Evolutionary conservation across 2,329 filamentous ascomycete genomes (phyloP).

Genomic region (Fusarium sp.): DNA sequence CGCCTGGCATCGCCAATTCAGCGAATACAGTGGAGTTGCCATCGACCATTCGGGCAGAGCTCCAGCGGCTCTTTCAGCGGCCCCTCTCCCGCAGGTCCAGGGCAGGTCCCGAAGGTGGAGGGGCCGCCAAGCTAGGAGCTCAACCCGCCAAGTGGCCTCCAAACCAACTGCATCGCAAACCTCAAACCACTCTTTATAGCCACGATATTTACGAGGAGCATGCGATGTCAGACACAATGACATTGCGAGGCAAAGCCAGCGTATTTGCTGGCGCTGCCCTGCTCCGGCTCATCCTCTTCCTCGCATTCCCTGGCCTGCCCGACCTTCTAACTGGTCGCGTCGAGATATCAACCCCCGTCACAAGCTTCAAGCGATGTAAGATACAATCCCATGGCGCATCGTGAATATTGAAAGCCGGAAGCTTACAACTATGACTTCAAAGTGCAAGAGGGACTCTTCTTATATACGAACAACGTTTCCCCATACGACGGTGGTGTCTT

Average conservation of each 20-base stretch:
- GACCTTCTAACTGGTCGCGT: slow-evolving; percentile 90
- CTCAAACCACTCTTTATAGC: slow-evolving; percentile 41
- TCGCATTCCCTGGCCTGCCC: slow-evolving; percentile 84
- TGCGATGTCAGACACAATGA: slow-evolving; percentile 56
- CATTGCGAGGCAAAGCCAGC: slow-evolving; percentile 58
- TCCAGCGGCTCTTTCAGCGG: slow-evolving; percentile 41
- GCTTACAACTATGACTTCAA: slow-evolving; percentile 23
- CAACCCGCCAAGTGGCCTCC: slow-evolving; percentile 52
- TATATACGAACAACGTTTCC: slow-evolving; percentile 96
- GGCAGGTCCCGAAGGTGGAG: slow-evolving; percentile 25
- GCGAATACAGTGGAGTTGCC: slow-evolving; percentile 25
- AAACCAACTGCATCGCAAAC: slow-evolving; percentile 23
- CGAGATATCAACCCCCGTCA: slow-evolving; percentile 96
- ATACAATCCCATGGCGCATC: slow-evolving; percentile 25
- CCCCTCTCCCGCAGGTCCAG: slow-evolving; percentile 34
- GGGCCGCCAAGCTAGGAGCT: slow-evolving; percentile 39
- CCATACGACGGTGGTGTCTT: slow-evolving; percentile 94
- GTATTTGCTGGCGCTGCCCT: slow-evolving; percentile 82
- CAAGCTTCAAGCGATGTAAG: slow-evolving; percentile 96
- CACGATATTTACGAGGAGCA: slow-evolving; percentile 45
- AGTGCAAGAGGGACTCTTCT: slow-evolving; percentile 89
- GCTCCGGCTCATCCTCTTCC: slow-evolving; percentile 83
- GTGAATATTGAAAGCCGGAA: not conserved
- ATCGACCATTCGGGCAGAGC: slow-evolving; percentile 5
- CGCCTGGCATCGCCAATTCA: slow-evolving; percentile 31